These are phyloP conservation scores for Chenopodium quinoa DNA, from an alignment of 148 eudicot species.

Conservation along the genomic window DNA sequence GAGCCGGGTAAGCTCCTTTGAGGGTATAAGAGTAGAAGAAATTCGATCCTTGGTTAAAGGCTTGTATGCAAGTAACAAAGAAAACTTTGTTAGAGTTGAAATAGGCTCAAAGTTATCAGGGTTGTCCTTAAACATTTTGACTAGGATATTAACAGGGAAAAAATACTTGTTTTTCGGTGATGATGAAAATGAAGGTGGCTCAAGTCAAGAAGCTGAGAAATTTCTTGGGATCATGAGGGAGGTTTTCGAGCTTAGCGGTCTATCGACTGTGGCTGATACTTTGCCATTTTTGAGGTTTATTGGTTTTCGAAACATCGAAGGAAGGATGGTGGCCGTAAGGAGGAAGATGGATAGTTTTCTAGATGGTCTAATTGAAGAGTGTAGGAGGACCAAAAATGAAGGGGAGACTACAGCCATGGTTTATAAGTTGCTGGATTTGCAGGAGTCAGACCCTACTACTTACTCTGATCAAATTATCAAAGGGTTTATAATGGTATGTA, in stretches of 20 bases:
- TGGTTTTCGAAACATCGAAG: conserved; percentile 27
- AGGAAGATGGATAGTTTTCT: conserved; percentile 28
- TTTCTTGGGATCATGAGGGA: conserved; percentile 23
- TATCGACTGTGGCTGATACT: conserved; percentile 32
- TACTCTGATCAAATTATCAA: conserved; percentile 40
- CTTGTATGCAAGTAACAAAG: conserved; percentile 8
- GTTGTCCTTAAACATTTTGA: conserved; percentile 35
- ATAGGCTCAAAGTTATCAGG: conserved; percentile 32
- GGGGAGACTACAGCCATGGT: conserved; percentile 17
- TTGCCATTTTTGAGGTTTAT: conserved; percentile 35
- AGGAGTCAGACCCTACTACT: conserved; percentile 28
- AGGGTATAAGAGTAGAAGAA: conserved; percentile 32
- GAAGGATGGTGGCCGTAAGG: conserved; percentile 22
- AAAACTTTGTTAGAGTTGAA: conserved; percentile 24
- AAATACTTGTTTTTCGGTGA: conserved; percentile 25
- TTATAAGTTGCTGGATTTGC: conserved; percentile 31
- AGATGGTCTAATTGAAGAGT: conserved; percentile 30
- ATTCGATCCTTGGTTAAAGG: conserved; percentile 17
- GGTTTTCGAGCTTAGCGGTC: conserved; percentile 21
- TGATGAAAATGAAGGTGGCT: not conserved
- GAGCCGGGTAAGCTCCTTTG: not conserved
- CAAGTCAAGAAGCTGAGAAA: conserved; percentile 4
- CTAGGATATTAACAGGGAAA: conserved; percentile 41
- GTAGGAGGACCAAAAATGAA: conserved; percentile 5
- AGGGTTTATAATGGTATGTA: conserved; percentile 36